Evolutionary conservation across 352 stramenopile species (phyloP), one percentile per base, ranked within the genome.

Genomic region (Peronosclerospora sorghi): DNA sequence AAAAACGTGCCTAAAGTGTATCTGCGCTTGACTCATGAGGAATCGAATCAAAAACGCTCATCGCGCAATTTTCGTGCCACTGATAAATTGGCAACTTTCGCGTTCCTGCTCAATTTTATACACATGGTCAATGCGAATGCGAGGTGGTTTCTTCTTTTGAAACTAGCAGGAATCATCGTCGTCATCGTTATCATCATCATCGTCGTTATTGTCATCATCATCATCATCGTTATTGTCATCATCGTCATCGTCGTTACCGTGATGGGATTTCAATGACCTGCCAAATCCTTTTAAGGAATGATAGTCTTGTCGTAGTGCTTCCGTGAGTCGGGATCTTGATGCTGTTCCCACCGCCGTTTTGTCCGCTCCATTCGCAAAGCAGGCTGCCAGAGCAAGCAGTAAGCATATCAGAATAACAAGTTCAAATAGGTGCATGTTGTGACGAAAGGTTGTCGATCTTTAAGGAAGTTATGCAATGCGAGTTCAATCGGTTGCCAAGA

Each of bases 181-280:
- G 23, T 47, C 38, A 15, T 54, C 46, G 17, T 43, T 45, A 10
- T 47, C 26, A 12, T 54, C 32, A 29, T 54, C 39, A 14, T 53
- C 45, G 20, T 53, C 37, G 10, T 47, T 41, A 12, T 52, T 37
- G 30, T 51, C 41, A 17, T 48, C 14, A 0, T 56, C 23, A 8
- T 51, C 26, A 39, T 56, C 48, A 18, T 56, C 48, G 12, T 45
- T 24, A 10, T 45, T 32, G 17, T 49, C 29, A 8, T 56, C 41
- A 29, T 51, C 32, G 28, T 57, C 42, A 44, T 56, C 48, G 9
- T 52, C 50, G 30, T 32, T 35, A 6, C 53, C 27, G 26, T 15
- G n/a, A 41, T 53, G 14, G n/a, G 21, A 37, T 39, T 43, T 40
- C 17, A 53, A 42, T 6, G 17, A 32, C 18, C 42, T 43, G 4